A percentile compares a stretch with the other conserved stretches of the same genome.
These are phyloP conservation scores for Trematosphaeria pertusa DNA, from an alignment of 2,329 filamentous ascomycete species.

Conservation along the genomic window DNA sequence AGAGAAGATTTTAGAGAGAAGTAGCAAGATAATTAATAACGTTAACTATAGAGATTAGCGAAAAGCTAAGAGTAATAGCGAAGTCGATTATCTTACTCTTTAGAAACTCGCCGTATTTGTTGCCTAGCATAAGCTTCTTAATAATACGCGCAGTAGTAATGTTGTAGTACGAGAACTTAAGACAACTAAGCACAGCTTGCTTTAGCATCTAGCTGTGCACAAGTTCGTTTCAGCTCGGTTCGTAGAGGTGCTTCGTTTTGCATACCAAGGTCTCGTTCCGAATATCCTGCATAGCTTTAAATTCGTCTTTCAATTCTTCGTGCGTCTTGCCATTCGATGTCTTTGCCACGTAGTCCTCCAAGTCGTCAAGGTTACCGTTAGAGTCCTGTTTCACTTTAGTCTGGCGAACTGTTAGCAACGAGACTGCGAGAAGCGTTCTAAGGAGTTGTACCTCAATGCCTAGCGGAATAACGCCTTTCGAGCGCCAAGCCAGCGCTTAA, in stretches of 20 bases:
- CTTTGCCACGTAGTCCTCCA: constrained; percentile 22
- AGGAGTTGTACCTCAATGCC: constrained; percentile 23
- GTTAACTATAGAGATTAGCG: constrained; percentile 19
- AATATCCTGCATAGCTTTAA: constrained; percentile 25
- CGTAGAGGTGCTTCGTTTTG: constrained; percentile 26
- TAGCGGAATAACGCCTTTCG: constrained; percentile 24
- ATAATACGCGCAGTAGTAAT: constrained; percentile 25
- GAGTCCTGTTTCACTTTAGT: constrained; percentile 17
- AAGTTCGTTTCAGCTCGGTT: constrained; percentile 26
- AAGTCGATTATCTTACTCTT: constrained; percentile 30
- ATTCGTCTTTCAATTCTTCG: constrained; percentile 24
- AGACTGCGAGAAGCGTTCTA: constrained; percentile 14
- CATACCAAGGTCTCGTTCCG: constrained; percentile 21
- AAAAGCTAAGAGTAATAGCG: constrained; percentile 24
- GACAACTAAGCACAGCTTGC: constrained; percentile 22
- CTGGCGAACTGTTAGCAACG: constrained; percentile 16
- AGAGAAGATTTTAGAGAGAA: constrained; percentile 18
- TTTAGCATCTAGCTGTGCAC: constrained; percentile 26
- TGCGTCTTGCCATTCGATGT: constrained; percentile 18
- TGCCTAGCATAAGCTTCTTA: constrained; percentile 25
- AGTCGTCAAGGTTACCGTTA: constrained; percentile 22
- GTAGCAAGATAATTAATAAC: constrained; percentile 17
- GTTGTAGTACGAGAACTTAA: constrained; percentile 24
- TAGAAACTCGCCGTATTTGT: constrained; percentile 26
- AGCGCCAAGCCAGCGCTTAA: constrained; percentile 18